Conservation (phyloP, 2,329 filamentous ascomycete species). For the Lachnellula cervina region DNA sequence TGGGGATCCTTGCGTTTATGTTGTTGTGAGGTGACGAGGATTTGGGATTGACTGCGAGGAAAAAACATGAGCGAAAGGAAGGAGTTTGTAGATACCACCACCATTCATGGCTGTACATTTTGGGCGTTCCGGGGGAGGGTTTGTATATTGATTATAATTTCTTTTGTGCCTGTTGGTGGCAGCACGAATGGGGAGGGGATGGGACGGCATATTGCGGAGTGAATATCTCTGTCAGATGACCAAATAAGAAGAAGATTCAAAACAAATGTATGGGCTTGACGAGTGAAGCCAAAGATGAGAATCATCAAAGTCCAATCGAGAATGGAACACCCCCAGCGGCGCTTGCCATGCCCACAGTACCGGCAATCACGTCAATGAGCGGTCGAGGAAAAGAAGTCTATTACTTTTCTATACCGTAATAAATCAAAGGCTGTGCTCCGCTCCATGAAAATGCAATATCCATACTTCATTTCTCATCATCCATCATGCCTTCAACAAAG, state of each 20-base stretch:
- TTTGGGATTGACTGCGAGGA: not conserved
- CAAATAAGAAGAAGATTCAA: not conserved
- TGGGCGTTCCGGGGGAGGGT: not conserved
- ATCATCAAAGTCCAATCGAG: no score
- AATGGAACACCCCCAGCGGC: no score
- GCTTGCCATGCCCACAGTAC: no score
- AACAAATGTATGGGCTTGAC: not conserved
- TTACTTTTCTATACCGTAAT: not conserved
- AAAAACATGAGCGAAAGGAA: not conserved
- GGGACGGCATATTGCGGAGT: not conserved
- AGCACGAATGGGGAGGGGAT: no score
- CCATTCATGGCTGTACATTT: not conserved
- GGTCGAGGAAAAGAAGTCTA: not conserved
- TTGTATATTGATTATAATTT: not conserved
- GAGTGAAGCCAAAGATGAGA: no score
- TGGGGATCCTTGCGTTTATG: not conserved
- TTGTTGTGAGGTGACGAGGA: not conserved
- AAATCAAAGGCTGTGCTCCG: not conserved
- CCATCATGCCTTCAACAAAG: slow-evolving; percentile 14
- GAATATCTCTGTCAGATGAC: not conserved
- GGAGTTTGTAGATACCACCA: not conserved
- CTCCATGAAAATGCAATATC: not conserved
- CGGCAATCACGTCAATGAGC: no score
- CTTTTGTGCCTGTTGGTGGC: not conserved
- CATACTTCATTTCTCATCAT: slow-evolving; percentile 1